Evolutionary conservation across 2,329 filamentous ascomycete genomes (phyloP).

Genomic region (Diaporthe capsici): DNA sequence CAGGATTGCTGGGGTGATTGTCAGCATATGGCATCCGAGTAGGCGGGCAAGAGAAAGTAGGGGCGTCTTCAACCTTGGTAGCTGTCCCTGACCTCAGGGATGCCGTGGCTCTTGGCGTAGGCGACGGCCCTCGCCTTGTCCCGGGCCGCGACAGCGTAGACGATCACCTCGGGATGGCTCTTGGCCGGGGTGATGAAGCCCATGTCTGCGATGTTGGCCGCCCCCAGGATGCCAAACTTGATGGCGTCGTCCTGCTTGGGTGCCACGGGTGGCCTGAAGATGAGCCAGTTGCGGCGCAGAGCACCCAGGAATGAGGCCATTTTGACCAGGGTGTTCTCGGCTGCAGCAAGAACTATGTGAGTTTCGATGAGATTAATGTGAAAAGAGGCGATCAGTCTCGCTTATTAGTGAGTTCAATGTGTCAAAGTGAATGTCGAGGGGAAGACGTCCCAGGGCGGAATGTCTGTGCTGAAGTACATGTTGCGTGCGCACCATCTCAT

Average conservation of each 20-base stretch:
- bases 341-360: not conserved
- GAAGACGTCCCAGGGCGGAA: not conserved
- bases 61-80: constrained; percentile 60
- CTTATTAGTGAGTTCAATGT: not conserved
- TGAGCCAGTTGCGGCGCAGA: constrained; percentile 43
- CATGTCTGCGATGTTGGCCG: constrained; percentile 55
- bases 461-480: not conserved
- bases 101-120: constrained; percentile 65
- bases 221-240: constrained; percentile 58
- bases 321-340: not conserved
- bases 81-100: constrained; percentile 62
- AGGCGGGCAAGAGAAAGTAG: too few species aligned
- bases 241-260: constrained; percentile 47
- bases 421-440: not conserved
- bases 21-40: not conserved
- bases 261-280: constrained; percentile 32
- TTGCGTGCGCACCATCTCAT: not conserved
- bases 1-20: constrained; percentile 50
- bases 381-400: not conserved
- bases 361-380: not conserved
- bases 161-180: constrained; percentile 66
- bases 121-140: constrained; percentile 60
- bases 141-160: constrained; percentile 67
- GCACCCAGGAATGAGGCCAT: constrained; percentile 39
- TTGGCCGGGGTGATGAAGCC: constrained; percentile 64